A percentile compares a stretch with the other conserved stretches of the same genome.
phyloP scores from a whole-genome alignment of 1,284 basidiomycete genomes.

The Malassezia vespertilionis region DNA sequence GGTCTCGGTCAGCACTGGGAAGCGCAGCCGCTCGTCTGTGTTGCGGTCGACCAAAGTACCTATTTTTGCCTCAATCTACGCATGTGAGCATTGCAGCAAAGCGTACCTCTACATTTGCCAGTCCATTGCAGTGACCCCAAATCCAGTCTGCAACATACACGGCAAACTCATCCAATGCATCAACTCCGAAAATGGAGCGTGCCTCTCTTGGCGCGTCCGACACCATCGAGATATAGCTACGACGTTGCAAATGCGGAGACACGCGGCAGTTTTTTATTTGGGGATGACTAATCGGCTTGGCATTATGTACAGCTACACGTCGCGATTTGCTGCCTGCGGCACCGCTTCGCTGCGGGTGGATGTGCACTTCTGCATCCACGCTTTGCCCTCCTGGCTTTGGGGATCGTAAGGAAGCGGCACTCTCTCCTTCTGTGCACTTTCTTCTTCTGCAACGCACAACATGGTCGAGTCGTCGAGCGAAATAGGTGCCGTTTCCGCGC shows the following conservation, averaged over 20 bases:
- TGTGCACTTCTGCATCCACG: conserved; percentile 20
- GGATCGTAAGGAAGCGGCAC: conserved; percentile 32
- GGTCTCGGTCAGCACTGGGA: conserved; percentile 74
- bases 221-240: no score
- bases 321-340: no score
- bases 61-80: conserved; percentile 88
- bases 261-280: no score
- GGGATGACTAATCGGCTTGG: no score
- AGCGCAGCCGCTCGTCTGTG: conserved; percentile 53
- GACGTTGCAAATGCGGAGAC: no score
- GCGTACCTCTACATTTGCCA: conserved; percentile 52
- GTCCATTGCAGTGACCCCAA: conserved; percentile 47
- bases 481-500: not conserved
- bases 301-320: no score
- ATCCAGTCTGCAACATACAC: conserved; percentile 82
- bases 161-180: conserved; percentile 88
- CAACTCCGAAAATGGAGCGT: conserved; percentile 67
- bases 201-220: not conserved
- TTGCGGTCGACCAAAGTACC: conserved; percentile 62
- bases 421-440: conserved; percentile 20
- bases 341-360: not conserved
- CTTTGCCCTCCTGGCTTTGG: conserved; percentile 22
- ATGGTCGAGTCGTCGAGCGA: conserved; percentile 7
- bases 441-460: conserved; percentile 22
- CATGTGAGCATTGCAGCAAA: not conserved